phyloP scores from a whole-genome alignment of 768 basidiomycete genomes.

The Mycena haematopus region DNA sequence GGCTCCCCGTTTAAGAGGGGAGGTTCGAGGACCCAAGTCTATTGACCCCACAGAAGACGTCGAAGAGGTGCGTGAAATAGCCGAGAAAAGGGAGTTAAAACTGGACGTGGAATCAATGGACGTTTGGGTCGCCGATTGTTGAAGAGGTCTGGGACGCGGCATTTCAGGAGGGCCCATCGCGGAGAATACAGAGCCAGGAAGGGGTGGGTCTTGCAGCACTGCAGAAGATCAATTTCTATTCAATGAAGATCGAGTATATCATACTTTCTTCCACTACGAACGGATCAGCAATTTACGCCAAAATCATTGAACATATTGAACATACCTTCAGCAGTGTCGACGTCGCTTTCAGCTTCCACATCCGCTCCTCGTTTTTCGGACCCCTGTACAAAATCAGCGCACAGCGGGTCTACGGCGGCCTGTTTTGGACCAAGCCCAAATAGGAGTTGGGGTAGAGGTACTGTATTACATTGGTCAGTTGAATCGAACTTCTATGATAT shows the following conservation, averaged over 20 bases:
- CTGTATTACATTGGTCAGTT: neutral
- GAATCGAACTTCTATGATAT: neutral
- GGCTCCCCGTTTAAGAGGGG: slow-evolving; percentile 17
- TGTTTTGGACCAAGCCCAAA: neutral
- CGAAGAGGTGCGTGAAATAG: slow-evolving; percentile 11
- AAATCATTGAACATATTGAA: no score
- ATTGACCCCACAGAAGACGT: slow-evolving; percentile 12
- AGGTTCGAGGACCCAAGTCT: neutral
- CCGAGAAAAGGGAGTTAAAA: slow-evolving; percentile 12
- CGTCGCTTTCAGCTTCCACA: neutral
- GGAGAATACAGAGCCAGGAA: neutral
- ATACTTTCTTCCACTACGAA: slow-evolving; percentile 5
- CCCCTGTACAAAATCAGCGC: neutral
- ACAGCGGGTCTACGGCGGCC: neutral
- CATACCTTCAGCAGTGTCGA: slow-evolving; percentile 1
- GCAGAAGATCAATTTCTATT: neutral
- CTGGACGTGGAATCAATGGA: slow-evolving; percentile 12
- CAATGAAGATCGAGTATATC: neutral
- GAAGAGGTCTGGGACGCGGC: slow-evolving; percentile 7
- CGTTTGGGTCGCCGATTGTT: slow-evolving; percentile 16
- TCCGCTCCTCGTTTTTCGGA: neutral
- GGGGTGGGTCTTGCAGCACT: neutral
- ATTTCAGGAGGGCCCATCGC: slow-evolving; percentile 9
- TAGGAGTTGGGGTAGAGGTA: neutral
- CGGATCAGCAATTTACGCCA: neutral